phyloP scores from a whole-genome alignment of 345 rosid genomes.

The Bruguiera gymnorhiza region DNA sequence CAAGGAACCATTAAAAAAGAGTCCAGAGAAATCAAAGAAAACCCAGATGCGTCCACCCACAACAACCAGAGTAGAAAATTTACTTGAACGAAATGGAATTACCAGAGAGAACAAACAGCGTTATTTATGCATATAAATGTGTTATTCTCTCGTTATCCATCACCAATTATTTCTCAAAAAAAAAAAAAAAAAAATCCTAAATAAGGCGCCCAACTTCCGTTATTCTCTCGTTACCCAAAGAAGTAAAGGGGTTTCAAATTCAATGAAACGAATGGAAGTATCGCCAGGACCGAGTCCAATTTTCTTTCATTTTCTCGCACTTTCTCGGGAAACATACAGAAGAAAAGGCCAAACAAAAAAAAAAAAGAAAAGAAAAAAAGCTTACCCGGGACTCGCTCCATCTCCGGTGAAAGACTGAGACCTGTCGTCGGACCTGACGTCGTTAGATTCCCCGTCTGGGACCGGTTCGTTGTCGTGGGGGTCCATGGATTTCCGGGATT shows the following conservation, averaged over 20 bases:
- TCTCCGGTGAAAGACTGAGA: slow-evolving; percentile 56
- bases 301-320: not conserved
- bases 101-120: not conserved
- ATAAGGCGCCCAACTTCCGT: no score
- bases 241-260: not conserved
- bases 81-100: not conserved
- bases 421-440: slow-evolving; percentile 51
- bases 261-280: no score
- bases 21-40: not conserved
- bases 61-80: not conserved
- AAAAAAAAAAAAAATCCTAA: not conserved
- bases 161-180: not conserved
- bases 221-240: not conserved
- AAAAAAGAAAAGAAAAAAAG: not conserved
- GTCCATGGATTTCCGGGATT: slow-evolving; percentile 40
- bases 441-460: slow-evolving; percentile 38
- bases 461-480: slow-evolving; percentile 42
- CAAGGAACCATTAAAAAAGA: not conserved
- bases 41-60: not conserved
- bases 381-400: slow-evolving; percentile 74
- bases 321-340: slow-evolving; percentile 18
- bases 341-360: not conserved
- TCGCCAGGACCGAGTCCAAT: not conserved
- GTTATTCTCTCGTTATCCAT: not conserved
- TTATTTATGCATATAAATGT: not conserved